Base-by-base conservation (phyloP, 345 rosid species). In the sweet orange (Citrus sinensis) region DNA sequence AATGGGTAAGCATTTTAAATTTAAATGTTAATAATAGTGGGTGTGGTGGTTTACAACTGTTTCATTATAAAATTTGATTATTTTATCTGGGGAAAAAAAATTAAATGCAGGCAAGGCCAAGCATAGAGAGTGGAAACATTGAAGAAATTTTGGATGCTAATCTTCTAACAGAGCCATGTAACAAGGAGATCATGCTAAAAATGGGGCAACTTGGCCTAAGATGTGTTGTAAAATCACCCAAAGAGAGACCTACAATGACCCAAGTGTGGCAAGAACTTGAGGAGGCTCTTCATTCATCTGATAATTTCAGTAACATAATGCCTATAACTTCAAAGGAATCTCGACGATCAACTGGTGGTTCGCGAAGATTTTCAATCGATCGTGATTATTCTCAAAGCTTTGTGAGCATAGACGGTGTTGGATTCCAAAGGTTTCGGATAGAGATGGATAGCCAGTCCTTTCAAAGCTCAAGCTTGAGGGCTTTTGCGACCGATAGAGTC, bases 221-320 rank as follows among this genome's bases (percentile, higher is more conserved):
- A 82, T 88, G 92, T 66, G 89, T 79, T 1, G 90, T 65, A 11
- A 79, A 83, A 71, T 56, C 13, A 11, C 91, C 92, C 2, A 88
- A 83, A 76, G 79, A 86, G 56, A 86, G 90, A n/a, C 93, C 92
- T 3, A 83, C 90, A 14, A 88, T 89, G 90, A 79, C 85, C 51
- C 86, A 76, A 73, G 90, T 91, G 51, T 84, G 85, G 85, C 84
- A 85, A 79, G 87, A 91, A 79, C 84, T 90, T 4, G 88, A 88
- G 75, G 78, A 79, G 34, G 86, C 87, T 9, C 79, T 91, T 9
- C 22, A 66, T 35, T 49, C 74, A 13, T 74, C 70, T 27, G 81
- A 80, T 49, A 69, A 51, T 66, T 14, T 67, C 79, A 71, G 35
- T 49, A 60, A 56, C 74, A 78, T 55, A 58, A 73, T 40, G 4